A percentile compares a stretch with the other conserved stretches of the same genome.
Conservation (phyloP, 352 stramenopile species). For the Phytopythium oedochilum region DNA sequence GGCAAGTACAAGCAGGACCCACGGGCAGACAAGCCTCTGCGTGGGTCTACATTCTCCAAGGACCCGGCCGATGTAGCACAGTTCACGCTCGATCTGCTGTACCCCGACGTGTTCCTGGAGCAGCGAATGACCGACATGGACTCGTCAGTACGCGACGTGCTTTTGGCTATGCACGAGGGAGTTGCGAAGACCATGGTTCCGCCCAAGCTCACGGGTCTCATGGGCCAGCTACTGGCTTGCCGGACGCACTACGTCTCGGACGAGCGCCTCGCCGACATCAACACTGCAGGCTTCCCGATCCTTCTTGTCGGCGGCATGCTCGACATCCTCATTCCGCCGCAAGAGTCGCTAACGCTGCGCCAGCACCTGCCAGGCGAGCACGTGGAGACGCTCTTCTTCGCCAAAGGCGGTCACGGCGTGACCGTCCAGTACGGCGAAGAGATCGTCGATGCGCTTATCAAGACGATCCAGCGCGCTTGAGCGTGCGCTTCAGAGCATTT, state of each 20-base stretch:
- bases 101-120: conserved; percentile 28
- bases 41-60: conserved; percentile 26
- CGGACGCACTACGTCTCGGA: conserved; percentile 37
- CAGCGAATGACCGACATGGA: conserved; percentile 24
- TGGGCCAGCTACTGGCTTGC: conserved; percentile 42
- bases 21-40: conserved; percentile 17
- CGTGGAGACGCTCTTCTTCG: conserved; percentile 40
- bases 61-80: conserved; percentile 18
- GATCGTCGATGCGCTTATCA: conserved; percentile 20
- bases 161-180: conserved; percentile 19
- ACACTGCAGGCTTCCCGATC: conserved; percentile 35
- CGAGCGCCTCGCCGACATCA: conserved; percentile 33
- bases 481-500: too few relatives aligned
- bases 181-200: conserved; percentile 24
- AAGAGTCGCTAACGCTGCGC: conserved; percentile 30
- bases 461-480: conserved; percentile 14
- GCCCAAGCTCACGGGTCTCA: conserved; percentile 25
- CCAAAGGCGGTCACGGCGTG: conserved; percentile 36
- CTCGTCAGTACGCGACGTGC: conserved; percentile 25
- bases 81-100: conserved; percentile 32
- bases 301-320: conserved; percentile 40
- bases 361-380: conserved; percentile 31
- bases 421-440: conserved; percentile 46
- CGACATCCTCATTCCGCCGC: conserved; percentile 40
- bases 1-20: conserved; percentile 23